Evolutionary conservation across 108 stramenopile species (phyloP).

Genomic region (Stephanodiscus triporus): DNA sequence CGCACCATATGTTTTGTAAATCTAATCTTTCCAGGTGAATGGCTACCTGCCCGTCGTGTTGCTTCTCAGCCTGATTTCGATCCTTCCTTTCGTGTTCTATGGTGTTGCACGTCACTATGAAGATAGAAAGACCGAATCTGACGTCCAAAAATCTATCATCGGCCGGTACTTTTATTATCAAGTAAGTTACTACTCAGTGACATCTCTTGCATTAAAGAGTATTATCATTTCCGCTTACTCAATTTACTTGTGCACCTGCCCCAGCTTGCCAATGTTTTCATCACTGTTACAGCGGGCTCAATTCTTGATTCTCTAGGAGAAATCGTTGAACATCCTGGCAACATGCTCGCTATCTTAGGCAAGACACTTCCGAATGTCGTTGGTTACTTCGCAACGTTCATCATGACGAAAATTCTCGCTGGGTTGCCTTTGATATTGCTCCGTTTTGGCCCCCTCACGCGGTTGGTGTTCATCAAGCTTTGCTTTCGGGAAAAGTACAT

Average conservation of each 20-base stretch:
- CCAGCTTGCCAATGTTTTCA: constrained; percentile 81
- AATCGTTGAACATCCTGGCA: constrained; percentile 82
- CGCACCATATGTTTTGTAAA: constrained; percentile 3
- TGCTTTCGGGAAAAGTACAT: constrained; percentile 67
- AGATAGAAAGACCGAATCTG: constrained; percentile 75
- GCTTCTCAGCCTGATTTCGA: constrained; percentile 69
- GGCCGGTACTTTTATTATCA: constrained; percentile 91
- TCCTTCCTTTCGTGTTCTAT: constrained; percentile 84
- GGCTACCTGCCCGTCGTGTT: constrained; percentile 91
- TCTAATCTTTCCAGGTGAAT: constrained; percentile 54
- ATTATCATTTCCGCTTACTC: neutral
- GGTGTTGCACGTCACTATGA: constrained; percentile 76
- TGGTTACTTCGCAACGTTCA: constrained; percentile 84
- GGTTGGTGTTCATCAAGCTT: constrained; percentile 62
- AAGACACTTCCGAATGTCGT: constrained; percentile 79
- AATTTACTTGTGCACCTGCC: neutral
- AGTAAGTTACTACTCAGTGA: neutral
- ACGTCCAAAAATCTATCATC: constrained; percentile 84
- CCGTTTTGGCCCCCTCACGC: constrained; percentile 65
- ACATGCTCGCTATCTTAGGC: constrained; percentile 72
- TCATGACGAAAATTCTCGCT: constrained; percentile 88
- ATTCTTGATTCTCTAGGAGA: constrained; percentile 72
- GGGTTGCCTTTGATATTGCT: constrained; percentile 85
- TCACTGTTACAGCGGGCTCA: constrained; percentile 89
- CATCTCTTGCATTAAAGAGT: neutral